Evolutionary conservation across 345 rosid species (phyloP), one percentile per base, ranked within the genome.

Genomic region (Citrus inodora): DNA sequence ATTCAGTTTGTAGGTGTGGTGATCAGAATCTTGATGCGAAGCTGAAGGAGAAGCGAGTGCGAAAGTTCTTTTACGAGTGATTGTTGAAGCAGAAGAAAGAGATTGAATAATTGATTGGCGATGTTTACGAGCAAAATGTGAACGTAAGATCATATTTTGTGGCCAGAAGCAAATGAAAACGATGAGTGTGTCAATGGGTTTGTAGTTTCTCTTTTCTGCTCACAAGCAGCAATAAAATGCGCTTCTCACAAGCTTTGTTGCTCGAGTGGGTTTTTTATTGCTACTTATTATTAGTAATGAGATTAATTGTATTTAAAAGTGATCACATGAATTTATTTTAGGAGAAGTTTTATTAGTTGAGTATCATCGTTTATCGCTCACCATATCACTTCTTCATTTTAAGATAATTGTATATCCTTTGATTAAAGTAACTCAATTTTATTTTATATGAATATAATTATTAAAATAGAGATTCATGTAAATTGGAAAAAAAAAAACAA

Each of bases 1-100:
- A 79, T 75, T 88, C 69, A 93, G 90, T 65, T 80, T 87, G 78
- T 82, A 65, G 76, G 85, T 80, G 51, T 46, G 51, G 21, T 22
- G 60, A 7, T 70, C 75, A 32, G 69, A 55, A 65, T 67, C 78
- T 16, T 35, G 24, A 28, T 27, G 55, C 4, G 7, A 51, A 9
- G 13, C 58, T 8, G 70, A 65, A 13, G 24, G 75, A 27, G 69
- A 27, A 68, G 82, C 67, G 25, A 69, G 14, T 0, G 67, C 14
- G 37, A 25, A 6, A 24, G 27, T 66, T 4, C 53, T 11, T 35
- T 32, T 75, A 9, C 28, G 38, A n/a, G 38, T 19, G 38, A 14
- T 56, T 55, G 1, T 58, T 33, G 69, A 22, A 65, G 25, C 40
- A 65, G 9, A 65, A 1, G 33, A 10, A 67, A 19, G 1, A 62